Evolutionary conservation across 2,329 filamentous ascomycete species (phyloP).

Genomic region (Xylariaceae sp.): DNA sequence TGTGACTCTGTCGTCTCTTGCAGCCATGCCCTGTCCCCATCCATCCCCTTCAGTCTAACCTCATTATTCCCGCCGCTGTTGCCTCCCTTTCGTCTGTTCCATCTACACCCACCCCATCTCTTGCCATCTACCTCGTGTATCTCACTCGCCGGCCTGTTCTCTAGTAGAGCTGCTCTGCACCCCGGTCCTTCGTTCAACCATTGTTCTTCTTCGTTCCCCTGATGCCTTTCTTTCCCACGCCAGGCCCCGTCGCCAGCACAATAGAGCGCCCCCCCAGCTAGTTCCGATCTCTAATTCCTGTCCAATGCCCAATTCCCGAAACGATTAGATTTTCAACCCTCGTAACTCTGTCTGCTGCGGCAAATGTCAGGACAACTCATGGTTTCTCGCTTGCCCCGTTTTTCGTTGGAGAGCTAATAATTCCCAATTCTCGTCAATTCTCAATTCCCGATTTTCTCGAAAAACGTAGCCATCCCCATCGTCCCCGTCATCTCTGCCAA

Average conservation of each 20-base stretch:
- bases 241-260: conserved; percentile 12
- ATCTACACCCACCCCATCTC: too few species aligned
- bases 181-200: too few species aligned
- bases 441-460: conserved; percentile 29
- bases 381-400: conserved; percentile 38
- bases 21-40: conserved; percentile 7
- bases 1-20: conserved; percentile 12
- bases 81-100: not conserved
- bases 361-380: conserved; percentile 16
- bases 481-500: conserved; percentile 31
- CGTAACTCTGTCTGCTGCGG: conserved; percentile 31
- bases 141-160: too few species aligned
- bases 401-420: conserved; percentile 46
- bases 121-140: too few species aligned
- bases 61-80: conserved; percentile 7
- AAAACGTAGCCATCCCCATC: conserved; percentile 51
- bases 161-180: too few species aligned
- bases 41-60: conserved; percentile 3
- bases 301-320: conserved; percentile 14
- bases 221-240: conserved; percentile 6
- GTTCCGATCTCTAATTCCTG: conserved; percentile 36
- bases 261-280: conserved; percentile 27
- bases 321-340: conserved; percentile 36
- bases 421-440: conserved; percentile 38
- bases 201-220: conserved; percentile 7